Evolutionary conservation across 345 rosid genomes (phyloP).

Genomic region (Erodium maritimum): DNA sequence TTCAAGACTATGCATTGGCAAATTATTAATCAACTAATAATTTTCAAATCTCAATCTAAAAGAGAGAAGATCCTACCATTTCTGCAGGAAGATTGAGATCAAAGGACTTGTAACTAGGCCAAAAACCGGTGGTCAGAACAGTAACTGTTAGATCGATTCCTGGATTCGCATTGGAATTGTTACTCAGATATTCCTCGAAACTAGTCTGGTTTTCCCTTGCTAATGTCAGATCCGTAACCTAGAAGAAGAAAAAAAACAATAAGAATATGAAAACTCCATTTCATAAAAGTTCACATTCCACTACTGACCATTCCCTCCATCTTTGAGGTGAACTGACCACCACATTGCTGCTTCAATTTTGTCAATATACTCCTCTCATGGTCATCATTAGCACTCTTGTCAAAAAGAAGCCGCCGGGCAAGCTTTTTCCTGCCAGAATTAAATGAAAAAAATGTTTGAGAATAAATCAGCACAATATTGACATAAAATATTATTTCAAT

Average conservation of each 20-base stretch:
- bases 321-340: slow-evolving; percentile 57
- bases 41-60: not conserved
- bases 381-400: slow-evolving; percentile 57
- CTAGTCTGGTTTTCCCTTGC: slow-evolving; percentile 71
- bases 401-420: slow-evolving; percentile 49
- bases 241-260: slow-evolving; percentile 7
- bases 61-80: slow-evolving; percentile 36
- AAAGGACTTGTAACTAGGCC: slow-evolving; percentile 85
- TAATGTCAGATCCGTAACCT: slow-evolving; percentile 77
- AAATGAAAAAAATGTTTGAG: not conserved
- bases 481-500: not conserved
- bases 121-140: slow-evolving; percentile 81
- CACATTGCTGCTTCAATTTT: slow-evolving; percentile 59
- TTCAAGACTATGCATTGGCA: not conserved
- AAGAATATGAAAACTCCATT: not conserved
- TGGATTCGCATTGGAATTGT: slow-evolving; percentile 42
- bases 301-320: slow-evolving; percentile 77
- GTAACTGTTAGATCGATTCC: slow-evolving; percentile 74
- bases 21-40: not conserved
- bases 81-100: slow-evolving; percentile 71
- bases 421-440: slow-evolving; percentile 51
- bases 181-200: slow-evolving; percentile 59
- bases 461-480: not conserved
- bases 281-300: not conserved
- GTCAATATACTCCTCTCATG: slow-evolving; percentile 72